These are phyloP conservation scores for Strobilomyces confusus DNA, from an alignment of 768 basidiomycete species.

Conservation along the genomic window DNA sequence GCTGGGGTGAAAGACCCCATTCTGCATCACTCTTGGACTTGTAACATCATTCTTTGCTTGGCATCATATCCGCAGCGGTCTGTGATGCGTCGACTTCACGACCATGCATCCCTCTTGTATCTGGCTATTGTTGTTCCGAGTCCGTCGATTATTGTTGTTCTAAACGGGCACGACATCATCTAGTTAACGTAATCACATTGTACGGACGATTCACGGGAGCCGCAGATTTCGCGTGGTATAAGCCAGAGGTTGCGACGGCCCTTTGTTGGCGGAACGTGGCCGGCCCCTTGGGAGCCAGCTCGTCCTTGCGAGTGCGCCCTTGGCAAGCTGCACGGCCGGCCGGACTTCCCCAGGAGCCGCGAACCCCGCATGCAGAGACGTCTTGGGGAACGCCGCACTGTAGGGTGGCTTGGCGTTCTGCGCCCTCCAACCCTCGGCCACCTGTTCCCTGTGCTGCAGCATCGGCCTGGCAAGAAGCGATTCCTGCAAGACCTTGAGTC, in stretches of 20 bases:
- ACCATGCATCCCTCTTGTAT: constrained; percentile 10
- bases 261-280: constrained; percentile 7
- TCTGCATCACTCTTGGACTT: constrained; percentile 24
- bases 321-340: constrained; percentile 50
- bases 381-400: constrained; percentile 23
- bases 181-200: constrained; percentile 8
- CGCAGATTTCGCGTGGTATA: constrained; percentile 22
- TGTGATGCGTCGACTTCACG: constrained; percentile 7
- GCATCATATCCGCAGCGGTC: constrained; percentile 9
- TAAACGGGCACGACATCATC: neutral
- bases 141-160: constrained; percentile 6
- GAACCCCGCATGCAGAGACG: constrained; percentile 45
- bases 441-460: constrained; percentile 42
- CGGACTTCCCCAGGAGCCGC: constrained; percentile 55
- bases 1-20: constrained; percentile 9
- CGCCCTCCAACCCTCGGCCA: constrained; percentile 33
- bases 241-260: constrained; percentile 7
- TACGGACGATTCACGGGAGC: constrained; percentile 12
- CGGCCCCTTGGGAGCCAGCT: constrained; percentile 24
- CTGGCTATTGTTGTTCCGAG: constrained; percentile 16
- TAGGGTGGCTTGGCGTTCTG: constrained; percentile 20
- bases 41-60: constrained; percentile 25
- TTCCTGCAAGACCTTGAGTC: constrained; percentile 42
- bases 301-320: constrained; percentile 44
- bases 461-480: constrained; percentile 64